Conservation (phyloP, 495 filamentous ascomycete genomes). For the Bombardia bombarda region DNA sequence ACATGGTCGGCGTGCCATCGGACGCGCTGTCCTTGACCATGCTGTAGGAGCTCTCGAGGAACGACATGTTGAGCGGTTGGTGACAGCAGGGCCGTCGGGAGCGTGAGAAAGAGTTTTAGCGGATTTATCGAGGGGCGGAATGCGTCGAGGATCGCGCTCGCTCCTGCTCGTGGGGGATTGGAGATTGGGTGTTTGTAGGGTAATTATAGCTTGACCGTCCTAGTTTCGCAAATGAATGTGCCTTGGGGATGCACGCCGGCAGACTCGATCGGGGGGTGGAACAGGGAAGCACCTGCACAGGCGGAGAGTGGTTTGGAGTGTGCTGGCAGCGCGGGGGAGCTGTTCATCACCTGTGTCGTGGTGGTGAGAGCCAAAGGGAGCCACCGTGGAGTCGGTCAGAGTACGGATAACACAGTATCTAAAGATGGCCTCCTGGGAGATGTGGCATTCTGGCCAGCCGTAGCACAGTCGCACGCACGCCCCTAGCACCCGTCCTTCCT, state of each 20-base stretch:
- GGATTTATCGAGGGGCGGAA: too few relatives aligned
- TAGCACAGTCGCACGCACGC: too few relatives aligned
- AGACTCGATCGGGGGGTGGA: constrained; percentile 4
- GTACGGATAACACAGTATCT: constrained; percentile 10
- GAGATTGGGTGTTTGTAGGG: too few relatives aligned
- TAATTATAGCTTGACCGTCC: too few relatives aligned
- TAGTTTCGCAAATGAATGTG: too few relatives aligned
- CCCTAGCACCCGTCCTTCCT: too few relatives aligned
- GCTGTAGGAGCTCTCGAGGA: constrained; percentile 89
- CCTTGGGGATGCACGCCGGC: constrained; percentile 1
- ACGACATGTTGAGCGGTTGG: constrained; percentile 69
- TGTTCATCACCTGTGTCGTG: constrained; percentile 18
- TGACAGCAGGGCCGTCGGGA: constrained; percentile 4
- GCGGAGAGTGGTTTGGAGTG: constrained; percentile 6
- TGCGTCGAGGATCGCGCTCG: too few relatives aligned
- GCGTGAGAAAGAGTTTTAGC: too few relatives aligned
- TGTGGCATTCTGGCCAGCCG: constrained; percentile 26
- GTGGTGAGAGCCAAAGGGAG: constrained; percentile 11
- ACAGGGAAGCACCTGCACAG: constrained; percentile 6
- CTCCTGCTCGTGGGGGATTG: too few relatives aligned
- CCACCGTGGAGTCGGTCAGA: constrained; percentile 18
- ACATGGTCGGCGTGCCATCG: constrained; percentile 73
- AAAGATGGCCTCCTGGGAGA: constrained; percentile 22
- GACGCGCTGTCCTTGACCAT: constrained; percentile 93
- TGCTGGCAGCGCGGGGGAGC: constrained; percentile 12